Base-by-base conservation (phyloP, 345 rosid genomes). In the Rhizophora apiculata region DNA sequence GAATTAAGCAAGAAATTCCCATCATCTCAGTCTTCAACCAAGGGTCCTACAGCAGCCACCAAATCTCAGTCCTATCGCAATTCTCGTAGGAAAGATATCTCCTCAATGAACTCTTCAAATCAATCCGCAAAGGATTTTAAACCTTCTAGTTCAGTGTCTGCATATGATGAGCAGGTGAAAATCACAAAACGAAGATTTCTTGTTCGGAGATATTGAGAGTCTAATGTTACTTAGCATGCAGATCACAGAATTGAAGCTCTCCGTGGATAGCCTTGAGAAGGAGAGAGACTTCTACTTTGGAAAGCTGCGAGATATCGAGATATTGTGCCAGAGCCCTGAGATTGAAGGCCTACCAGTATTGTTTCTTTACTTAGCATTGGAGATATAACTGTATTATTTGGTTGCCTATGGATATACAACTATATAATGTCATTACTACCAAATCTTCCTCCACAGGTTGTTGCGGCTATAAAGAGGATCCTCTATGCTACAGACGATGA, bases 281-380 rank as follows among this genome's bases (percentile, higher is more conserved):
- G 98, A 96, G 80, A 85, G 99, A 78, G 97, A 96, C 74, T 96
- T 89, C 80, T 96, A 96, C 74, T 92, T 96, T 68, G 87, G 81
- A 8, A 96, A 92, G 78, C 79, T 92, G 60, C 84, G 98, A 79
- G 99, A 96, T 64, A 86, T 96, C 6, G 97, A 92, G 86, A 89
- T 92, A 49, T 69, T 96, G 76, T 90, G 97, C 79, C 95, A 90
- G 77, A 85, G 78, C 59, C 88, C 86, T 5, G 86, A 71, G 74
- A 80, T 88, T 11, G 95, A 96, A 53, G 73, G 81, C 74, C 76
- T 87, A 29, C 83, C 93, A 36, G 98, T 96, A 86, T 8, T 62
- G 64, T 64, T 64, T 72, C 60, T 11, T 15, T 52, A 15, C 56
- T 69, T 63, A 5, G 19, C 8, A 30, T 11, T 31, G 49, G 49